Percentiles rank a stretch among this genome's conserved stretches.
These are phyloP conservation scores for Chlamydomonas asymmetrica DNA, from an alignment of 139 green algal genomes.

Conservation along the genomic window DNA sequence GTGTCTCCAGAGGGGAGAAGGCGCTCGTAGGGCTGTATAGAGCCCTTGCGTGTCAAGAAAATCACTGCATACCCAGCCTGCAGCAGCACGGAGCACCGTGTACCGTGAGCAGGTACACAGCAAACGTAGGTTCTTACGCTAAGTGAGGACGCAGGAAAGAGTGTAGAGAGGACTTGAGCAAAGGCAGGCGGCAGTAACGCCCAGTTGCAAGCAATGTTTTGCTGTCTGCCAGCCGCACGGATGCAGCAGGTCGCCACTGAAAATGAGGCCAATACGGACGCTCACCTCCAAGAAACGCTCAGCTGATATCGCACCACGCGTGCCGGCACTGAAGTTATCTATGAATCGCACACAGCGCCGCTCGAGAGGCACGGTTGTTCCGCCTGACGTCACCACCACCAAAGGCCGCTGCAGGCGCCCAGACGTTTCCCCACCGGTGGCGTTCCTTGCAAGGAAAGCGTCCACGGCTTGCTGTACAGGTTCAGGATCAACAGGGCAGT, in stretches of 20 bases:
- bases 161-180: too few relatives aligned
- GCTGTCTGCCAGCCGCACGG: too few relatives aligned
- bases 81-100: conserved; percentile 2
- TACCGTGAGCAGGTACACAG: neutral
- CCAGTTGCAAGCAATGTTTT: too few relatives aligned
- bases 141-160: neutral
- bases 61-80: conserved; percentile 91
- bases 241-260: too few relatives aligned
- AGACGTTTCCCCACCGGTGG: neutral
- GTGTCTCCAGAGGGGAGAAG: conserved; percentile 39
- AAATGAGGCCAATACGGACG: too few relatives aligned
- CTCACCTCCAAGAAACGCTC: conserved; percentile 82
- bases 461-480: conserved; percentile 4
- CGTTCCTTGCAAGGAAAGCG: neutral
- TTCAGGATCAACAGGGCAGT: conserved; percentile 14
- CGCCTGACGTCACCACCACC: conserved; percentile 88
- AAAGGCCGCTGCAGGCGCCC: conserved; percentile 28
- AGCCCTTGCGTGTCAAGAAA: conserved; percentile 80
- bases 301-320: conserved; percentile 80
- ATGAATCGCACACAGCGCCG: conserved; percentile 92
- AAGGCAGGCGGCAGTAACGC: too few relatives aligned
- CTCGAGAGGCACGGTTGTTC: conserved; percentile 96
- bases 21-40: conserved; percentile 84
- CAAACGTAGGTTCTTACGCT: neutral
- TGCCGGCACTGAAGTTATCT: conserved; percentile 96